Base-by-base conservation (phyloP, 2,329 filamentous ascomycete species). In the Aspergillus fumigatus region DNA sequence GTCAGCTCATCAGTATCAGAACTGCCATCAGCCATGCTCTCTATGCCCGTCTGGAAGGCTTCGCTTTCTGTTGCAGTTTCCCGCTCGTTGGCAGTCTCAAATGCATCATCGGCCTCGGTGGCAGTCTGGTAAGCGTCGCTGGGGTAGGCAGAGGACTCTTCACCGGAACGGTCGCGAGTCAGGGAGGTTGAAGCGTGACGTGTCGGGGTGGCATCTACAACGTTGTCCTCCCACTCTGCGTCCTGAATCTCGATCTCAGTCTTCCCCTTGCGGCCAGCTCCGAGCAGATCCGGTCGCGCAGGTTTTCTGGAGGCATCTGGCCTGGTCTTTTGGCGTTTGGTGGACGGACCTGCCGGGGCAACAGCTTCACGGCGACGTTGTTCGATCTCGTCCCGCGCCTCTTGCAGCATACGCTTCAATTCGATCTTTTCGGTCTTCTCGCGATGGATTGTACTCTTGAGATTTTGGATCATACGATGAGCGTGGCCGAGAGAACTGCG, bases 341-440 rank as follows among this genome's bases (percentile, higher is more conserved):
- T 65, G 65, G 73, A 62, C 41, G 73, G 55, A 23, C 75, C 71
- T 51, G 74, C 72, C 23, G 67, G 59, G 25, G 70, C 49, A 75
- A 76, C 53, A 32, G 84, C 82, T 55, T 79, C 84, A 52, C 76
- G 80, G 50, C 84, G 80, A 58, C 86, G 84, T 49, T 84, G 75
- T 73, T 91, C 94, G 27, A 99, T 78, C 68, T 99, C 94, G 70
- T 99, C 94, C 38, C 92, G 87, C 25, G 93, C 88, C 67, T 99
- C 94, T 76, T 97, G 93, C 29, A 97, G 84, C 83, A 99, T 90
- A 58, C 93, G 89, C 75, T 91, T 92, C 53, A 97, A 84, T 75
- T 99, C 94, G 27, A 97, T 84, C 80, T 97, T 99, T 74, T 99
- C 94, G 0, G 93, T 97, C 85, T 97, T 99, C 74, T 99, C 94